A percentile compares a stretch with the other conserved stretches of the same genome.
phyloP scores from a whole-genome alignment of 2,329 filamentous ascomycete genomes.

The Penicillium sp. region DNA sequence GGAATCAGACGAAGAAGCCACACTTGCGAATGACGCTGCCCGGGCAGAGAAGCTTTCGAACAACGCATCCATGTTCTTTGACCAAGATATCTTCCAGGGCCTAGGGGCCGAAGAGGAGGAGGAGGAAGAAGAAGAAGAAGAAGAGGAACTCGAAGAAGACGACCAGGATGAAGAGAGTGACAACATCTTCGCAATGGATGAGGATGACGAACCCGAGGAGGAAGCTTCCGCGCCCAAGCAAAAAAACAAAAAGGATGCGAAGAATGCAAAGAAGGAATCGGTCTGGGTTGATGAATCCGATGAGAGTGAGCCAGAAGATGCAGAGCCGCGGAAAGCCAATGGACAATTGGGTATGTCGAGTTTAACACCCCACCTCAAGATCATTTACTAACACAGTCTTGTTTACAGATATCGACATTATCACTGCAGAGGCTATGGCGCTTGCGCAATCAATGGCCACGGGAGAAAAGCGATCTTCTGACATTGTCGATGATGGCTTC shows the following conservation, averaged over 20 bases:
- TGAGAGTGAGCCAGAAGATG: constrained; percentile 34
- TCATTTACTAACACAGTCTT: constrained; percentile 20
- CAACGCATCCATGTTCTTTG: constrained; percentile 85
- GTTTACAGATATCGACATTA: constrained; percentile 83
- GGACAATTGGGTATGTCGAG: constrained; percentile 44
- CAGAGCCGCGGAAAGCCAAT: constrained; percentile 41
- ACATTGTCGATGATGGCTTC: constrained; percentile 87
- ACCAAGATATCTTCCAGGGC: constrained; percentile 89
- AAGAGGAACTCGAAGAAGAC: constrained; percentile 35
- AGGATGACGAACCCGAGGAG: constrained; percentile 25
- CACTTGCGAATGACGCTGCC: constrained; percentile 34
- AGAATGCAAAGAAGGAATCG: constrained; percentile 21
- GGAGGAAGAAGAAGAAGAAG: constrained; percentile 55
- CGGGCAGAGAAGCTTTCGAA: constrained; percentile 67
- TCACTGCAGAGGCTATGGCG: constrained; percentile 99
- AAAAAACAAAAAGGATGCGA: constrained; percentile 21
- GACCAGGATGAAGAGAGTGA: constrained; percentile 31
- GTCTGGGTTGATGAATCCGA: constrained; percentile 36
- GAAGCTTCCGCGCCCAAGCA: constrained; percentile 20
- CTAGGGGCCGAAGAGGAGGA: constrained; percentile 68
- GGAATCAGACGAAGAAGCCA: constrained; percentile 18
- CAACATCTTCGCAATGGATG: constrained; percentile 40
- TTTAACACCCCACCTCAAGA: constrained; percentile 22
- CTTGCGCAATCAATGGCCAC: constrained; percentile 89
- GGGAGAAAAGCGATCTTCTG: constrained; percentile 75